phyloP scores from a whole-genome alignment of 2,329 filamentous ascomycete species.

The Aureobasidium sp. region DNA sequence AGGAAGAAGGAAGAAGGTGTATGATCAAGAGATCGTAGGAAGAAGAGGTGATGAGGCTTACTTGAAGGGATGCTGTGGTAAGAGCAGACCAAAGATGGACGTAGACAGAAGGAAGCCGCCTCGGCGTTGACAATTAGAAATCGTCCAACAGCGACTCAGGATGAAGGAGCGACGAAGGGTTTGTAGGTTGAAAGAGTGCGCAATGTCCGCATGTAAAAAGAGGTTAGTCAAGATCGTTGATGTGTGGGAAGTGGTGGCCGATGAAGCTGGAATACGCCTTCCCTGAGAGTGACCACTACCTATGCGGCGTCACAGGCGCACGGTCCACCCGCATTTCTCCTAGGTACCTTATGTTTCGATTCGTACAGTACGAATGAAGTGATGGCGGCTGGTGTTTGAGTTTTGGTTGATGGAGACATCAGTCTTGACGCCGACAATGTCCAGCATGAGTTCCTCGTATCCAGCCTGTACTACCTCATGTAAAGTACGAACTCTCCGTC shows the following conservation, averaged over 20 bases:
- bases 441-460: background rate
- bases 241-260: background rate
- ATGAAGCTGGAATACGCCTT: background rate
- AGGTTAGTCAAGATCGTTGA: background rate
- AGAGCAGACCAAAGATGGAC: background rate
- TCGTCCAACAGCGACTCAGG: background rate
- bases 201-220: background rate
- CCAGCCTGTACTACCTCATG: slow-evolving; percentile 15
- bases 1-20: background rate
- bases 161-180: slow-evolving; percentile 14
- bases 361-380: background rate
- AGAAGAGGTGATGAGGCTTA: background rate
- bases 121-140: slow-evolving; percentile 4
- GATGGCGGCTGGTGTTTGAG: background rate
- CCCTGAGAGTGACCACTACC: background rate
- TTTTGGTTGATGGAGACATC: background rate
- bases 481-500: slow-evolving; percentile 41
- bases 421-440: background rate
- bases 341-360: background rate
- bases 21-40: slow-evolving; percentile 1
- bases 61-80: slow-evolving; percentile 8
- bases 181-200: slow-evolving; percentile 7
- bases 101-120: background rate
- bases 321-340: background rate
- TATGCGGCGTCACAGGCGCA: background rate